Conservation (phyloP, 345 rosid species). For the Ailanthus altissimus region DNA sequence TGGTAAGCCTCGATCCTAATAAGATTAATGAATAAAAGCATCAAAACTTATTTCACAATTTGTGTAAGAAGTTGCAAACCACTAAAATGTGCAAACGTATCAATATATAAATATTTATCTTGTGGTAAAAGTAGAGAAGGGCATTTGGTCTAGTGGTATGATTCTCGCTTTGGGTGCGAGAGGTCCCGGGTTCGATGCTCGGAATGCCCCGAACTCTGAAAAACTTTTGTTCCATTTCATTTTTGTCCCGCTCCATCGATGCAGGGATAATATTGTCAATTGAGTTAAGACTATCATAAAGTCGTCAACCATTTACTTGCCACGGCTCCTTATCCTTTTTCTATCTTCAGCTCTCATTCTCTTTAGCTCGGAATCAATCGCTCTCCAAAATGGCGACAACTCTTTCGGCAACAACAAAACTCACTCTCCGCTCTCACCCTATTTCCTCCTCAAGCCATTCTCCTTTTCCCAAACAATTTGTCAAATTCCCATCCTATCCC, state of each 20-base stretch:
- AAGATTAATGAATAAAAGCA: no score
- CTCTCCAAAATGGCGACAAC: constrained; percentile 41
- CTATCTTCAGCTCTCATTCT: not conserved
- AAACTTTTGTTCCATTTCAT: not conserved
- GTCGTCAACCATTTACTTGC: not conserved
- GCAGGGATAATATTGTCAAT: constrained; percentile 20
- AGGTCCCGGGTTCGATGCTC: constrained; percentile 53
- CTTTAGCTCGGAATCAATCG: not conserved
- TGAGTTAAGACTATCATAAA: not conserved
- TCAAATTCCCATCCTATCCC: constrained; percentile 48
- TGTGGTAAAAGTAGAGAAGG: no score
- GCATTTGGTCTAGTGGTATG: constrained; percentile 62
- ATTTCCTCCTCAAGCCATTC: constrained; percentile 25
- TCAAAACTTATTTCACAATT: no score
- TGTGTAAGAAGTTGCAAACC: no score
- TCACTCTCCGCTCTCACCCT: constrained; percentile 36
- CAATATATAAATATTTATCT: no score
- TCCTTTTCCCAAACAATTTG: constrained; percentile 29
- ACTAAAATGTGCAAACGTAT: no score
- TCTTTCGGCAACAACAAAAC: constrained; percentile 35
- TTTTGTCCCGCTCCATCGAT: no score
- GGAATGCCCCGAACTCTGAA: constrained; percentile 39
- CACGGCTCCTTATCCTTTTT: constrained; percentile 19
- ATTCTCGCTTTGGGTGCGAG: constrained; percentile 64
- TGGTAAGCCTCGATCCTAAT: no score